A percentile compares a stretch with the other conserved stretches of the same genome.
Conservation (phyloP, 768 basidiomycete species). For the Kwoniella shandongensis region DNA sequence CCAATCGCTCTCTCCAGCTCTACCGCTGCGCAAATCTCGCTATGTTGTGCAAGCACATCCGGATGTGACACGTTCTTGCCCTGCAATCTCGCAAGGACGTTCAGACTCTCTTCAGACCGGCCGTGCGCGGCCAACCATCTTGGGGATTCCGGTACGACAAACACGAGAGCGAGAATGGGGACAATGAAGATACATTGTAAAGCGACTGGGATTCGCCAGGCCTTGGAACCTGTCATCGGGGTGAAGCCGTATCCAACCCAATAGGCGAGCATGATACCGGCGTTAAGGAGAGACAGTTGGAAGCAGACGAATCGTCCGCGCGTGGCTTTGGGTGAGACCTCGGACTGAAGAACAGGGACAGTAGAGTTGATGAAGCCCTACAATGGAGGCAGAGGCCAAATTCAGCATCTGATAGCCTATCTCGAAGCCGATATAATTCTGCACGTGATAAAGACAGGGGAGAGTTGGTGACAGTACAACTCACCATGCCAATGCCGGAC, state of each 20-base stretch:
- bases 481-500: constrained; percentile 32
- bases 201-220: constrained; percentile 39
- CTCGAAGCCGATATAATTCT: no score
- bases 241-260: constrained; percentile 46
- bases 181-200: constrained; percentile 39
- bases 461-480: no score
- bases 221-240: constrained; percentile 22
- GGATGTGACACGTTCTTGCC: constrained; percentile 19
- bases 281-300: constrained; percentile 26
- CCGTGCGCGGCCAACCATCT: constrained; percentile 32
- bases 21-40: constrained; percentile 28
- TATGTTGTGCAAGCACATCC: constrained; percentile 20
- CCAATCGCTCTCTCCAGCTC: constrained; percentile 26
- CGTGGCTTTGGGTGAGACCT: constrained; percentile 36
- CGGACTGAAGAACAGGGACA: constrained; percentile 36
- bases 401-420: no score
- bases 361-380: constrained; percentile 44
- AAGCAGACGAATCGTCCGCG: constrained; percentile 38
- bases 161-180: constrained; percentile 29
- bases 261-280: constrained; percentile 32
- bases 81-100: constrained; percentile 25
- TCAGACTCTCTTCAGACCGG: constrained; percentile 18
- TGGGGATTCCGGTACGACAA: constrained; percentile 40
- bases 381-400: not conserved
- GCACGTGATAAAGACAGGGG: no score